These are phyloP conservation scores for Ganoderma lingzhi DNA, from an alignment of 1,284 basidiomycete genomes.

Conservation along the genomic window DNA sequence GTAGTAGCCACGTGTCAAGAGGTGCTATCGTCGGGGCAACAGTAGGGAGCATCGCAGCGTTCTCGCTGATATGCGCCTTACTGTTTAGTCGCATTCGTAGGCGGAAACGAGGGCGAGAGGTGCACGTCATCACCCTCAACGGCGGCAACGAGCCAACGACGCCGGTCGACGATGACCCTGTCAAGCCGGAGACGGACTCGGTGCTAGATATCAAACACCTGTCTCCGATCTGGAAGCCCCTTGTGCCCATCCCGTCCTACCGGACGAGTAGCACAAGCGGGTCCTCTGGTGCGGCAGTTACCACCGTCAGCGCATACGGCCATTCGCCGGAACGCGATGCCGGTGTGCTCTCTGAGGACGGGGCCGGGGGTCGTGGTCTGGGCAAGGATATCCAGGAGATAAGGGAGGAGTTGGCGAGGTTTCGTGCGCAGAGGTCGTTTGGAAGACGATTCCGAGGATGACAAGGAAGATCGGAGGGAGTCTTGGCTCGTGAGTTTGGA, in stretches of 20 bases:
- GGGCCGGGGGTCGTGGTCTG: neutral
- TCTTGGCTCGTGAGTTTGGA: neutral
- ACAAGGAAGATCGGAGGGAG: neutral
- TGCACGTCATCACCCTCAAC: neutral
- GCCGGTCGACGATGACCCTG: neutral
- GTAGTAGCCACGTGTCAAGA: neutral
- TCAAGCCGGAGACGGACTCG: neutral
- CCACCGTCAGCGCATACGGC: neutral
- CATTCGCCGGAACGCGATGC: neutral
- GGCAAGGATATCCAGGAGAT: conserved; percentile 5
- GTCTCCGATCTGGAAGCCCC: neutral
- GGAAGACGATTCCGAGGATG: neutral
- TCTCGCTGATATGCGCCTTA: neutral
- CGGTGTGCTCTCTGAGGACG: neutral
- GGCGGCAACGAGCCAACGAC: neutral
- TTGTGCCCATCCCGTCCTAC: neutral
- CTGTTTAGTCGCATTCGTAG: neutral
- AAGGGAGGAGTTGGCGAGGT: conserved; percentile 6
- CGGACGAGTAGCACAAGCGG: neutral
- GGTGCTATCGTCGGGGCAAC: neutral
- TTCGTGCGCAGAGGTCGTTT: neutral
- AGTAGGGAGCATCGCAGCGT: conserved; percentile 1
- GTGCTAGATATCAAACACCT: conserved; percentile 1
- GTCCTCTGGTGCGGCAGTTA: neutral
- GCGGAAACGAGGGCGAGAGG: neutral